Conservation (phyloP, 2,329 filamentous ascomycete genomes). For the Monosporascus sp. region DNA sequence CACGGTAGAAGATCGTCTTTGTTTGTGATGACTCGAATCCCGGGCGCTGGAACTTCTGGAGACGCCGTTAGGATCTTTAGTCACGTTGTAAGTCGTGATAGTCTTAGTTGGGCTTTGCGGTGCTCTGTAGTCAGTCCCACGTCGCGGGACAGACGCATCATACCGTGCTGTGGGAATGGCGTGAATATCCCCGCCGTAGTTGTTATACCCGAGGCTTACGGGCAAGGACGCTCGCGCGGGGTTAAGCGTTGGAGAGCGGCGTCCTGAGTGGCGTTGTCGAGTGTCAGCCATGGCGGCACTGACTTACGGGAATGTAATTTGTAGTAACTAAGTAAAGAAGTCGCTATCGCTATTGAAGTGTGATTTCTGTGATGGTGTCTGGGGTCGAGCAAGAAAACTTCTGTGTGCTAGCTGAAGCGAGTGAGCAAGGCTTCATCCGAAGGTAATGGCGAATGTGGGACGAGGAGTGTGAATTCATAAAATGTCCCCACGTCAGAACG, state of each 20-base stretch:
- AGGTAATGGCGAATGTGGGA: not conserved
- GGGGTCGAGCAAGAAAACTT: not conserved
- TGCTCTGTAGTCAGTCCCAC: conserved; percentile 26
- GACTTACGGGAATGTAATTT: conserved; percentile 1
- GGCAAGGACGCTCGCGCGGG: conserved; percentile 51
- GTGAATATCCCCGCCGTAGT: conserved; percentile 50
- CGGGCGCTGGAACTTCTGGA: conserved; percentile 41
- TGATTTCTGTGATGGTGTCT: not conserved
- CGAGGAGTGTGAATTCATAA: not conserved
- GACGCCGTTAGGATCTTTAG: conserved; percentile 39
- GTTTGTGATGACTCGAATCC: conserved; percentile 36
- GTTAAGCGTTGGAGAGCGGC: conserved; percentile 40
- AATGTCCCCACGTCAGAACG: not conserved
- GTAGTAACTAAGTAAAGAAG: conserved; percentile 2
- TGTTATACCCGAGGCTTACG: conserved; percentile 42
- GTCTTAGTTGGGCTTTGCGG: conserved; percentile 33
- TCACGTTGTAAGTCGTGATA: conserved; percentile 52
- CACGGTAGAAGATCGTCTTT: conserved; percentile 43
- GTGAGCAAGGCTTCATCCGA: not conserved
- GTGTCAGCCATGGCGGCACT: conserved; percentile 39
- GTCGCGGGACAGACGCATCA: conserved; percentile 27
- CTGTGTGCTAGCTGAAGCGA: not conserved
- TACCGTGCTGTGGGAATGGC: conserved; percentile 40
- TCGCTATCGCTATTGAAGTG: not conserved
- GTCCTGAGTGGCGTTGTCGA: conserved; percentile 38